A percentile compares a stretch with the other conserved stretches of the same genome.
phyloP scores from a whole-genome alignment of 2,329 filamentous ascomycete species.

The Karstenula rhodostoma region DNA sequence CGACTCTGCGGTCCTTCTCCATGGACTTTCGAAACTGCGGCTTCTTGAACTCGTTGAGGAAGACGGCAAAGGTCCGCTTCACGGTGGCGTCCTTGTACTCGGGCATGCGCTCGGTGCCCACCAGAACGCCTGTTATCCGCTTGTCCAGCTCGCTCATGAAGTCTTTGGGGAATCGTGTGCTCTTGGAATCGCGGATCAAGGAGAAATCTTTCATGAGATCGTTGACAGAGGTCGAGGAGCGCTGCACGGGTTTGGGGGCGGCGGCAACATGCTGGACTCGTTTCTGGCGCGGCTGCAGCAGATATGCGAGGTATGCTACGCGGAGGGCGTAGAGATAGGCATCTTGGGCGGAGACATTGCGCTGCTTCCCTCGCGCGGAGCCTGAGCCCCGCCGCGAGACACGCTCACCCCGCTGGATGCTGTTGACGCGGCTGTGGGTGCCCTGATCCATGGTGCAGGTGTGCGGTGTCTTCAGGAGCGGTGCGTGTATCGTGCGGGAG shows the following conservation, averaged over 20 bases:
- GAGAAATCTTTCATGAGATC: slow-evolving; percentile 91
- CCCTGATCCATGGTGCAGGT: slow-evolving; percentile 39
- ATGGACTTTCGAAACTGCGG: slow-evolving; percentile 87
- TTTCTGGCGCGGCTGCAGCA: slow-evolving; percentile 89
- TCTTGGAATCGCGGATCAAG: slow-evolving; percentile 71
- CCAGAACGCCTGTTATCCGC: slow-evolving; percentile 80
- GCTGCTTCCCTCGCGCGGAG: slow-evolving; percentile 47
- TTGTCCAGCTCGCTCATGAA: slow-evolving; percentile 77
- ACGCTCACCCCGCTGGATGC: slow-evolving; percentile 51
- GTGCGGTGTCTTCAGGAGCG: slow-evolving; percentile 26
- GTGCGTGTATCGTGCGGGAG: slow-evolving; percentile 23
- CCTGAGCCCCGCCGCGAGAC: slow-evolving; percentile 49
- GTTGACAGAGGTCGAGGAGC: slow-evolving; percentile 75
- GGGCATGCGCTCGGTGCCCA: slow-evolving; percentile 81
- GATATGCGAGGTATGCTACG: slow-evolving; percentile 89
- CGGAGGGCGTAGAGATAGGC: slow-evolving; percentile 92
- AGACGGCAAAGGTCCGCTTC: slow-evolving; percentile 92
- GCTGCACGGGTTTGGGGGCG: slow-evolving; percentile 68
- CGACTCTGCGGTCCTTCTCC: slow-evolving; percentile 91
- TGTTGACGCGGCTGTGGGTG: slow-evolving; percentile 53
- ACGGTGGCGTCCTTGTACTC: slow-evolving; percentile 91
- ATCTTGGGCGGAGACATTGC: slow-evolving; percentile 68
- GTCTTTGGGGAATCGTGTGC: slow-evolving; percentile 73
- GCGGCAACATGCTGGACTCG: slow-evolving; percentile 81
- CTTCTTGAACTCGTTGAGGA: slow-evolving; percentile 92